Base-by-base conservation (phyloP, 176 grass and related monocot genomes). In the Avena insularis region DNA sequence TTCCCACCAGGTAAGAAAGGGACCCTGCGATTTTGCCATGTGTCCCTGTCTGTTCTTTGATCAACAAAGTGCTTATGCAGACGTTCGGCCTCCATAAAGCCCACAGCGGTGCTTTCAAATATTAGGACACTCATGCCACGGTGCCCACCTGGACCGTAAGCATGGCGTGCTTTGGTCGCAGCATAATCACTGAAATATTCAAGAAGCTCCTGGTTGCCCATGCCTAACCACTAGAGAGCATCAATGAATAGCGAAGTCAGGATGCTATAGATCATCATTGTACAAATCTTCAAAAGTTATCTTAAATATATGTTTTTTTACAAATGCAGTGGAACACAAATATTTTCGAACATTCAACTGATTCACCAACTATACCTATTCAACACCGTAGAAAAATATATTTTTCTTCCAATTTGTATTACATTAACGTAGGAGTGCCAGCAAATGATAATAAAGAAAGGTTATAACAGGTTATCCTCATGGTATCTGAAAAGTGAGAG, bases 121-220 rank as follows among this genome's bases (percentile, higher is more conserved):
- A 96, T 90, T 74, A 99, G 79, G 61, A 93, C 83, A 85, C 97
- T 93, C 82, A 96, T 93, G 43, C 97, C 97, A 72, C 97, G 88
- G 69, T 99, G 97, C 64, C 97, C 97, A 59, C 20, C 29, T 82
- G 97, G 97, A 85, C 94, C 97, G 85, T 99, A 96, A 48, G 97
- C 92, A 88, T 99, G 97, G 0, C 87, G 85, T 57, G 97, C 94
- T 90, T 93, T 99, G 54, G 57, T 95, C 15, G 83, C 90, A 83
- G 84, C 90, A 93, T 99, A 99, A 19, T 87, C 40, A 66, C 56
- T 83, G 49, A 99, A 99, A 79, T 99, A 99, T 8, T 94, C 94
- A 2, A 99, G 78, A 9, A 99, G 90, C 73, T 99, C 97, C 87
- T 96, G 94, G 77, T 93, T 99, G 82, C 97, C 97, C 94, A 97